A percentile compares a stretch with the other conserved stretches of the same genome.
Conservation (phyloP, 495 filamentous ascomycete genomes). For the Cercophora sp. region DNA sequence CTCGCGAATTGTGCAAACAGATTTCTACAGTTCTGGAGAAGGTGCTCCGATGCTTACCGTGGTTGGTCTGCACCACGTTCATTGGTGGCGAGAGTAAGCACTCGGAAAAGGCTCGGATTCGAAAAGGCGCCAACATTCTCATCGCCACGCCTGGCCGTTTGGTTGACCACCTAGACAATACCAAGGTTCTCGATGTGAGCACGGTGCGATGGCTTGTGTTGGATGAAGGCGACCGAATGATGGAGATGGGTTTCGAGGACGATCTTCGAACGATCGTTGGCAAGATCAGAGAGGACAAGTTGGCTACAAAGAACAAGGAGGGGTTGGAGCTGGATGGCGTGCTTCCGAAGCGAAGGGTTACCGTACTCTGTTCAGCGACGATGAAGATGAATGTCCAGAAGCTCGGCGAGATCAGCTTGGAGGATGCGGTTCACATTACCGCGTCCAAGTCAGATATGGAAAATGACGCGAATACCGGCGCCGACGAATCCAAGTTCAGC, state of each 20-base stretch:
- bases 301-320: constrained; percentile 36
- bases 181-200: constrained; percentile 79
- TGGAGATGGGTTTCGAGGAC: constrained; percentile 96
- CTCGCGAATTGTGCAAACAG: constrained; percentile 89
- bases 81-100: constrained; percentile 98
- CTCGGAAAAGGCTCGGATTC: constrained; percentile 85
- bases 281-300: constrained; percentile 58
- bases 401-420: constrained; percentile 88
- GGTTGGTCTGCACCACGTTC: constrained; percentile 88
- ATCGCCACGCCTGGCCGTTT: constrained; percentile 91
- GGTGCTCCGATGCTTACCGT: constrained; percentile 73
- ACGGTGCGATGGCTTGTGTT: constrained; percentile 90
- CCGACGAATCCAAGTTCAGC: constrained; percentile 59
- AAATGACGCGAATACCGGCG: constrained; percentile 36
- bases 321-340: constrained; percentile 42
- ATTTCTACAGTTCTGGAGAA: constrained; percentile 80
- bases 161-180: constrained; percentile 87
- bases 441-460: constrained; percentile 53
- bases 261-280: constrained; percentile 74
- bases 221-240: constrained; percentile 92
- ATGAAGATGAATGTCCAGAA: constrained; percentile 95
- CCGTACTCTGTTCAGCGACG: constrained; percentile 91
- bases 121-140: constrained; percentile 92
- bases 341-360: constrained; percentile 73
- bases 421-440: constrained; percentile 85